Conservation (phyloP, 2,329 filamentous ascomycete species). For the Alternaria panax region DNA sequence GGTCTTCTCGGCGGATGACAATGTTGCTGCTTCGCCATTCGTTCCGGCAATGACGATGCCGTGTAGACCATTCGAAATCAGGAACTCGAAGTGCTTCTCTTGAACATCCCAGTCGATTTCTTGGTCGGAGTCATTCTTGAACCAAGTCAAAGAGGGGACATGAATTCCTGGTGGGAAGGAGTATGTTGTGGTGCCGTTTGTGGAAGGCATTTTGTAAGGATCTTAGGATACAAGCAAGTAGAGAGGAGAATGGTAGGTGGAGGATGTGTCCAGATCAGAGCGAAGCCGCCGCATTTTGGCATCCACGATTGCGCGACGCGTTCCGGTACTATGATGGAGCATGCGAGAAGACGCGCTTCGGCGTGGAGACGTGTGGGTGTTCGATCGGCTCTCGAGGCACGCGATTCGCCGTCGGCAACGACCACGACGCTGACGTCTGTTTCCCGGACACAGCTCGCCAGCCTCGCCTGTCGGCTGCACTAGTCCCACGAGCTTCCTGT, state of each 20-base stretch:
- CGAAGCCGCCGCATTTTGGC: slow-evolving; percentile 27
- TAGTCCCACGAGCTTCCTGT: slow-evolving; percentile 10
- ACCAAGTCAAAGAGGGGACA: slow-evolving; percentile 65
- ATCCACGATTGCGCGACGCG: slow-evolving; percentile 18
- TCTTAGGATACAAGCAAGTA: neutral
- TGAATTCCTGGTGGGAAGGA: slow-evolving; percentile 62
- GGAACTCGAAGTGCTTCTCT: slow-evolving; percentile 61
- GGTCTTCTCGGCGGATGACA: slow-evolving; percentile 51
- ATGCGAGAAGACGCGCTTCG: slow-evolving; percentile 6
- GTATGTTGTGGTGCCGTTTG: slow-evolving; percentile 40
- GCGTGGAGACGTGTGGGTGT: slow-evolving; percentile 4
- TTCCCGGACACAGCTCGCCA: slow-evolving; percentile 1
- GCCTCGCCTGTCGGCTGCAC: slow-evolving; percentile 9
- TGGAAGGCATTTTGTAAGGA: slow-evolving; percentile 38
- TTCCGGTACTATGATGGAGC: slow-evolving; percentile 27
- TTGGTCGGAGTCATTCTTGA: slow-evolving; percentile 57
- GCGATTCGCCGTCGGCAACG: slow-evolving; percentile 17
- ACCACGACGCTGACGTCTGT: neutral
- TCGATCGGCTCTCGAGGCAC: neutral
- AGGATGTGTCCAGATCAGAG: slow-evolving; percentile 6
- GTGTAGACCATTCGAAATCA: slow-evolving; percentile 62
- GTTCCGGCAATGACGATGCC: slow-evolving; percentile 57
- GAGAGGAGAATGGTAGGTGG: neutral
- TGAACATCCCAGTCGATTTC: slow-evolving; percentile 65
- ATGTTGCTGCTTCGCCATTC: slow-evolving; percentile 56